These are phyloP conservation scores for Yamadazyma dendronema DNA, from an alignment of 1,139 yeast genomes.

Conservation along the genomic window DNA sequence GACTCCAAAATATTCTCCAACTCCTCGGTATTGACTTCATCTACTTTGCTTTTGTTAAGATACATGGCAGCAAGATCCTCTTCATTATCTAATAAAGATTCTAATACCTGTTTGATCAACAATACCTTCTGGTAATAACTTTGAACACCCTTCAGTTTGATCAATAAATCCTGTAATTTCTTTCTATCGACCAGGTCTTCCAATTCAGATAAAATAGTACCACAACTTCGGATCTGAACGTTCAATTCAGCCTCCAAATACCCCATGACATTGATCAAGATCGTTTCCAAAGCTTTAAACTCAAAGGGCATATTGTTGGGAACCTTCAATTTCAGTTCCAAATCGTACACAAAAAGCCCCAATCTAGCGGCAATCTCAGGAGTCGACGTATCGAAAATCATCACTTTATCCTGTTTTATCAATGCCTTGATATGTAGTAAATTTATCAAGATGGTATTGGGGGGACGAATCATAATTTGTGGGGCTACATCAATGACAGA, in stretches of 20 bases:
- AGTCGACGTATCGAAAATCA: slow-evolving; percentile 74
- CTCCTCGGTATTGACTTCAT: slow-evolving; percentile 45
- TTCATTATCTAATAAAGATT: slow-evolving; percentile 82
- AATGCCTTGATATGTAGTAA: slow-evolving; percentile 84
- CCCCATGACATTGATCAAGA: slow-evolving; percentile 79
- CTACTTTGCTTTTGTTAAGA: slow-evolving; percentile 29
- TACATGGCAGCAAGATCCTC: slow-evolving; percentile 89
- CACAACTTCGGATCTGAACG: slow-evolving; percentile 68
- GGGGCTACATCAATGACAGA: slow-evolving; percentile 90
- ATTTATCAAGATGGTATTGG: slow-evolving; percentile 73
- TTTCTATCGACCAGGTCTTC: slow-evolving; percentile 86
- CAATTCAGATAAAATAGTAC: slow-evolving; percentile 73
- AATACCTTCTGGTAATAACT: slow-evolving; percentile 83
- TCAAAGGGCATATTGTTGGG: slow-evolving; percentile 56
- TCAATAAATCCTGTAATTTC: slow-evolving; percentile 73
- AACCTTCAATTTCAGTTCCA: slow-evolving; percentile 70
- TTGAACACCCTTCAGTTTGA: slow-evolving; percentile 76
- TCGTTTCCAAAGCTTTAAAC: slow-evolving; percentile 85
- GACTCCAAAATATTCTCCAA: slow-evolving; percentile 89
- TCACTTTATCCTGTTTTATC: slow-evolving; percentile 74
- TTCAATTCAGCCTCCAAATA: slow-evolving; percentile 84
- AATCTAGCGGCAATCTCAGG: slow-evolving; percentile 56
- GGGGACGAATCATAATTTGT: slow-evolving; percentile 71
- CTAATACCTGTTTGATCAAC: slow-evolving; percentile 79
- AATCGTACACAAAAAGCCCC: slow-evolving; percentile 81